Evolutionary conservation across 2,329 filamentous ascomycete genomes (phyloP), one percentile per base, ranked within the genome.

Genomic region (Colletotrichum tofieldiae): DNA sequence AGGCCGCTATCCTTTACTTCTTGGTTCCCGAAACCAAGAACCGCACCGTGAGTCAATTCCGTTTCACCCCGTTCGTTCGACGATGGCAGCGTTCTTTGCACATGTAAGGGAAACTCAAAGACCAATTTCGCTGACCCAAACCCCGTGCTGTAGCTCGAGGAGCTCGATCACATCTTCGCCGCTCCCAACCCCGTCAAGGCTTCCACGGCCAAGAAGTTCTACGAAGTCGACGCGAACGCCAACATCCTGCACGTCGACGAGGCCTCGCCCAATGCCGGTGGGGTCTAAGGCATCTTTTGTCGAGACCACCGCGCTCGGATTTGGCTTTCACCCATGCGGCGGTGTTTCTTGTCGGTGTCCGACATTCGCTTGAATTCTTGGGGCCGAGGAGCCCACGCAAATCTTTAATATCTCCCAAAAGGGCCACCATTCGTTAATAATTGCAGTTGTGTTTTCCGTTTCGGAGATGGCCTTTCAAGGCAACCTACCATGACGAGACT

Each of bases 11-110:
- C 4, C 83, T 88, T 1, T 89, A 84, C 77, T 84, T 88, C 73
- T 80, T 88, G 14, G 84, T 86, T n/a, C 85, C 86, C 0, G 86
- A 88, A 77, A 88, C 86, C 8, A 85, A 85, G 75, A 83, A 84
- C 58, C 82, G 86, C 64, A 87, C 85, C 49, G 71, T 74, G 29
- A 72, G 78, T 81, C 23, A 1, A 12, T 11, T 26, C 39, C 32
- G 52, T 35, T n/a, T 23, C 26, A 11, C 43, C 5, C 29, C 23
- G 41, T 29, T 26, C 60, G 52, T 26, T 18, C 29, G 32, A n/a
- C 55, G 49, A 65, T 81, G 75, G 9, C 8, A 26, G 23, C 11
- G 23, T 23, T 4, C 11, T 26, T 14, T 23, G 59, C 35, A 23
- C 5, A 32, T 55, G 3, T 45, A 45, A 23, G 29, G 20, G n/a